Evolutionary conservation across 1,139 yeast genomes (phyloP), one percentile per base, ranked within the genome.

Genomic region (Chernovozyma sophiae-reginae): DNA sequence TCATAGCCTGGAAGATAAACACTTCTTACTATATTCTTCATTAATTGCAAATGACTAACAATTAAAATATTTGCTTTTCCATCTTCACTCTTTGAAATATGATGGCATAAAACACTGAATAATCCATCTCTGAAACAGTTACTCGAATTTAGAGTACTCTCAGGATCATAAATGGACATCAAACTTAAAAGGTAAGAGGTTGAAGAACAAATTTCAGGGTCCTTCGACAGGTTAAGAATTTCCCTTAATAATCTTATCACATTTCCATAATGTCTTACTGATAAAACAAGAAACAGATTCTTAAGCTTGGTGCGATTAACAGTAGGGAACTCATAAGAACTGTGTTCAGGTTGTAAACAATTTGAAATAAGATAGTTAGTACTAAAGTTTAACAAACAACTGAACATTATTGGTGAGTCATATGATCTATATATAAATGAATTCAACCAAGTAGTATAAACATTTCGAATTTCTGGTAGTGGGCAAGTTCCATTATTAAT

Each of bases 121-220:
- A 68, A 51, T 1, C 75, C 75, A 42, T 68, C 72, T 27, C 72
- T 51, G 42, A 68, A 69, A 41, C 75, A 68, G 31, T 52, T 54
- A 16, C 61, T 56, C 26, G 72, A 65, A 42, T 60, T 48, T n/a
- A 60, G 45, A 0, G 72, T 66, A 4, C 71, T 72, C 43, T 66
- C 72, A 0, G 74, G 74, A 40, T 69, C 74, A 44, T 69, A 69
- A 15, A 68, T 60, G 10, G 72, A 56, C 71, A 67, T 68, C 38
- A 68, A 49, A 41, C 69, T 61, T 31, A 69, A 51, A 35, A 69
- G 56, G 42, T 68, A 69, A 24, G 72, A 65, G 8, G 64, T 63
- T 4, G 61, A 56, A 0, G 72, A 58, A 34, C 70, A 62, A 26
- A 58, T 42, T 35, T 60, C 66, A 2, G 70, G 68, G 36, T 61